Evolutionary conservation across 768 basidiomycete species (phyloP).

Genomic region (Pisolithus albus): DNA sequence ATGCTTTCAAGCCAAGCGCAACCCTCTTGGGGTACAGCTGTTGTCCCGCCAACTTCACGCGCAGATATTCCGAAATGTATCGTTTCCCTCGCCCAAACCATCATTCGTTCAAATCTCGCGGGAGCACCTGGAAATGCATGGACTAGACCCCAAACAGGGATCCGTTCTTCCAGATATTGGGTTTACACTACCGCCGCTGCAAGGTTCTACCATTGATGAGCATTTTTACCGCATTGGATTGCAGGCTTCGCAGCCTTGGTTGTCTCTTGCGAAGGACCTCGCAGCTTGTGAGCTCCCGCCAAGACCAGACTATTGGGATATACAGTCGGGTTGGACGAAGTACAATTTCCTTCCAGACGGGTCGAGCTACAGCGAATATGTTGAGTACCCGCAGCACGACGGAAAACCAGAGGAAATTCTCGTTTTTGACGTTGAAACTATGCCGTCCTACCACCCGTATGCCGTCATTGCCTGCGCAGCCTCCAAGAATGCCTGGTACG

Average conservation of each 20-base stretch:
- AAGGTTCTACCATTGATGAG: slow-evolving; percentile 74
- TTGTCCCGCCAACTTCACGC: slow-evolving; percentile 73
- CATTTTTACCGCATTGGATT: slow-evolving; percentile 83
- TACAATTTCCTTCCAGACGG: slow-evolving; percentile 71
- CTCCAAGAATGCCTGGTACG: slow-evolving; percentile 83
- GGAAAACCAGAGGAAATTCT: slow-evolving; percentile 67
- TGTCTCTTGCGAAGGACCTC: slow-evolving; percentile 58
- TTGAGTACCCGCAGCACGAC: slow-evolving; percentile 58
- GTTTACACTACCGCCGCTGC: slow-evolving; percentile 79
- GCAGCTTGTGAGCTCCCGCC: slow-evolving; percentile 50
- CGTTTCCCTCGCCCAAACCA: slow-evolving; percentile 54
- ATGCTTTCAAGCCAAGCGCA: slow-evolving; percentile 47
- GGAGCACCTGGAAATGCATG: slow-evolving; percentile 76
- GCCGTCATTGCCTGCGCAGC: slow-evolving; percentile 88
- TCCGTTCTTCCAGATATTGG: slow-evolving; percentile 72
- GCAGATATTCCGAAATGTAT: slow-evolving; percentile 71
- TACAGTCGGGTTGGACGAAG: slow-evolving; percentile 82
- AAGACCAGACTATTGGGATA: slow-evolving; percentile 46
- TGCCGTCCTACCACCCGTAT: slow-evolving; percentile 75
- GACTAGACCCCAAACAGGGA: slow-evolving; percentile 70
- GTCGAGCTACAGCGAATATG: slow-evolving; percentile 65
- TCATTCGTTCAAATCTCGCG: slow-evolving; percentile 68
- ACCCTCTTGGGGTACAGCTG: slow-evolving; percentile 90
- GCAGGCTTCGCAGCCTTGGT: slow-evolving; percentile 68
- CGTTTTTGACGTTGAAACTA: slow-evolving; percentile 90